Percentiles rank a stretch among this genome's conserved stretches.
Evolutionary conservation across 2,329 filamentous ascomycete species (phyloP).

Genomic region (Colletotrichum lindemuthianum): DNA sequence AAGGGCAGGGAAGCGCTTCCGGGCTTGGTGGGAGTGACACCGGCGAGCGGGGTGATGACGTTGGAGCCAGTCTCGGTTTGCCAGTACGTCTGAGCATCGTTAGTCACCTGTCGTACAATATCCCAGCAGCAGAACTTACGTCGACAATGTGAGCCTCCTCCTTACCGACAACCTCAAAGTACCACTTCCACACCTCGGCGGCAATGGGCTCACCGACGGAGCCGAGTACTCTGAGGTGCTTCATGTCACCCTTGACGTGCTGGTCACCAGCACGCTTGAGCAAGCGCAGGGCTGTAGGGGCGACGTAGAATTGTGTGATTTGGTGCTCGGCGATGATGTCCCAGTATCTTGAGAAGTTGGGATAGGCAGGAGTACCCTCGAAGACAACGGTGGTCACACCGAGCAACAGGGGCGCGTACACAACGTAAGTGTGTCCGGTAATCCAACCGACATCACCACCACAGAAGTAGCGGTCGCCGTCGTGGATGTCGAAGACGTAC

Average conservation of each 20-base stretch:
- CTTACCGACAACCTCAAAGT: conserved; percentile 94
- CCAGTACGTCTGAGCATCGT: conserved; percentile 85
- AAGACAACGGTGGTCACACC: conserved; percentile 97
- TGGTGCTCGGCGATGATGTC: conserved; percentile 95
- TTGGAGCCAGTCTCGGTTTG: conserved; percentile 98
- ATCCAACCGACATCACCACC: conserved; percentile 99
- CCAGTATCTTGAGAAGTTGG: conserved; percentile 98
- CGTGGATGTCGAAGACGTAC: conserved; percentile 98
- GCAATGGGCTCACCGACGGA: conserved; percentile 98
- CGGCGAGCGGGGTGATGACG: conserved; percentile 92
- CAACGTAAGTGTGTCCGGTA: conserved; percentile 97
- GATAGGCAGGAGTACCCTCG: conserved; percentile 96
- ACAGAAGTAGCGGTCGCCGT: conserved; percentile 94
- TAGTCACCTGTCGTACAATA: neutral
- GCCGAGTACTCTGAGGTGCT: conserved; percentile 86
- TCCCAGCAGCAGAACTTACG: conserved; percentile 65
- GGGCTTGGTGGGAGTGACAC: conserved; percentile 95
- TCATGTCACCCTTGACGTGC: conserved; percentile 90
- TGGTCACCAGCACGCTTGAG: conserved; percentile 96
- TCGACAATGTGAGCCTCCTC: conserved; percentile 94
- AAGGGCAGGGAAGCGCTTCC: conserved; percentile 96
- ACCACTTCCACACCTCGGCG: conserved; percentile 99
- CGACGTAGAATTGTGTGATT: conserved; percentile 98
- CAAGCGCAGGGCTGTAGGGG: conserved; percentile 90
- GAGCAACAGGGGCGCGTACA: conserved; percentile 92